These are phyloP conservation scores for Talaromyces verruculosus DNA, from an alignment of 2,329 filamentous ascomycete species.

Conservation along the genomic window DNA sequence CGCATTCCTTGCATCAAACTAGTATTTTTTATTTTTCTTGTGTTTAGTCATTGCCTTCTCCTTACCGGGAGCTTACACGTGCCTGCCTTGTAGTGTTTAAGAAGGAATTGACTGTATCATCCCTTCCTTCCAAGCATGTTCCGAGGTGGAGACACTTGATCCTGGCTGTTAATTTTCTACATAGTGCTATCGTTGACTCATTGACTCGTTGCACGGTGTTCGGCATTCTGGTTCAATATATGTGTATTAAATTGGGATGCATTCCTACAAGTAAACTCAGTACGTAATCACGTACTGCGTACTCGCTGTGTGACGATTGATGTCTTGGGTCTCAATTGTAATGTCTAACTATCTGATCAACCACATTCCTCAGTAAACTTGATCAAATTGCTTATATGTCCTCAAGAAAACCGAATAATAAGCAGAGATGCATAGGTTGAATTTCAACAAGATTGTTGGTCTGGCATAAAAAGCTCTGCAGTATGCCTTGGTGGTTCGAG, in stretches of 20 bases:
- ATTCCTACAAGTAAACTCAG: not conserved
- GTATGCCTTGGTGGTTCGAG: not conserved
- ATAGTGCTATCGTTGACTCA: not conserved
- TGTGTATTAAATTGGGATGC: not conserved
- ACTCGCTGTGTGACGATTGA: not conserved
- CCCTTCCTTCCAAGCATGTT: constrained; percentile 13
- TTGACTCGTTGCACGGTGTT: too few relatives aligned
- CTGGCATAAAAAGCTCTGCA: not conserved
- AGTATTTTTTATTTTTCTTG: not conserved
- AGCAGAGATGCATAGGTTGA: not conserved
- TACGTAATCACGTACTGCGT: not conserved
- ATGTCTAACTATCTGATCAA: not conserved
- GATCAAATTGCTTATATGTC: not conserved
- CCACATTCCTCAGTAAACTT: not conserved
- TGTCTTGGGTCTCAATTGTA: not conserved
- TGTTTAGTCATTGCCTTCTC: not conserved
- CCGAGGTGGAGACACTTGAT: not conserved
- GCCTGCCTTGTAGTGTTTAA: not conserved
- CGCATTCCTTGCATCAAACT: constrained; percentile 4
- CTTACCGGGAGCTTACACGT: constrained; percentile 4
- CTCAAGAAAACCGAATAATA: not conserved
- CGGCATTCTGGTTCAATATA: not conserved
- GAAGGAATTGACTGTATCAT: not conserved
- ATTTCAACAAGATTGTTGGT: not conserved
- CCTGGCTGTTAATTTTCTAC: not conserved